Conservation (phyloP, 805 yeast species). For the Candida maltosa region DNA sequence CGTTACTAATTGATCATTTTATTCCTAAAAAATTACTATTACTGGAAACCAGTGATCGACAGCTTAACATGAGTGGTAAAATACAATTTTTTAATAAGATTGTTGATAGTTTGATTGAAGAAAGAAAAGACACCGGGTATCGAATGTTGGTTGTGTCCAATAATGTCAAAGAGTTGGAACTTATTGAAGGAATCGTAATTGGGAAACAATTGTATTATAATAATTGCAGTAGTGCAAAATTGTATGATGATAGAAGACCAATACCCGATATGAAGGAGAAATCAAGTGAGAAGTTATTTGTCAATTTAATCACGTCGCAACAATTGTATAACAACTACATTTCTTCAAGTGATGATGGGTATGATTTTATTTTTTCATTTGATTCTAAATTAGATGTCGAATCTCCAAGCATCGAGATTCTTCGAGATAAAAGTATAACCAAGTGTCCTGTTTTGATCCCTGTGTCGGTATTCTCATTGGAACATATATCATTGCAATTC, state of each 20-base stretch:
- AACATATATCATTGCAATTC: slow-evolving; percentile 21
- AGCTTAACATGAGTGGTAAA: slow-evolving; percentile 57
- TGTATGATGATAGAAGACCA: slow-evolving; percentile 38
- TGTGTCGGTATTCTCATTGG: slow-evolving; percentile 29
- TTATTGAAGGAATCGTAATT: slow-evolving; percentile 73
- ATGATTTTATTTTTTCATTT: slow-evolving; percentile 34
- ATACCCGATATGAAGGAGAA: slow-evolving; percentile 13
- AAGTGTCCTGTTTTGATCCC: slow-evolving; percentile 35
- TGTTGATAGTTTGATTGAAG: slow-evolving; percentile 31
- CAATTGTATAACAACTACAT: slow-evolving; percentile 32
- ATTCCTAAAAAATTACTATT: slow-evolving; percentile 67
- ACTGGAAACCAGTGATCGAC: slow-evolving; percentile 59
- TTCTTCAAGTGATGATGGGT: slow-evolving; percentile 12
- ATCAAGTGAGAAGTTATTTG: slow-evolving; percentile 13
- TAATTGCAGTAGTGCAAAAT: slow-evolving; percentile 64
- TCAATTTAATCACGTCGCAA: slow-evolving; percentile 27
- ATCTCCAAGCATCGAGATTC: slow-evolving; percentile 34
- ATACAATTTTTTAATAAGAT: slow-evolving; percentile 52
- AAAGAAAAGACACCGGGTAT: slow-evolving; percentile 12
- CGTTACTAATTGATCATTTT: slow-evolving; percentile 71
- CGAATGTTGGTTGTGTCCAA: slow-evolving; percentile 50
- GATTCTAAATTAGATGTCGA: slow-evolving; percentile 28
- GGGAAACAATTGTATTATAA: slow-evolving; percentile 67
- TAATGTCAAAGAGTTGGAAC: slow-evolving; percentile 66
- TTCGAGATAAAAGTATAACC: slow-evolving; percentile 15